These are phyloP conservation scores for Mycena leptocephala DNA, from an alignment of 768 basidiomycete genomes.

Conservation along the genomic window DNA sequence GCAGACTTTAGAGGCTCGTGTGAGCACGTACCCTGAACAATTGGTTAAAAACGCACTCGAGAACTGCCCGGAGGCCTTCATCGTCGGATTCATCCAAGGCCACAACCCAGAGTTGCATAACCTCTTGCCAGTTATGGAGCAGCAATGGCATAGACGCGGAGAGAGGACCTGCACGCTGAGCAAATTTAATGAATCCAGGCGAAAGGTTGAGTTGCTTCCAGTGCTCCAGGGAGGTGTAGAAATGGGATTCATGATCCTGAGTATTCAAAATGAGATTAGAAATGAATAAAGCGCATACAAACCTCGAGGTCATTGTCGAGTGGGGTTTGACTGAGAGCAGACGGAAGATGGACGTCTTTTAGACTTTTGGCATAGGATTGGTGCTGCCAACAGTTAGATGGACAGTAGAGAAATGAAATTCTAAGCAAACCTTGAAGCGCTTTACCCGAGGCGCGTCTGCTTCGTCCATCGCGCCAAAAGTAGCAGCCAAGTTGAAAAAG, in stretches of 20 bases:
- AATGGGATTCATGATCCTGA: constrained; percentile 86
- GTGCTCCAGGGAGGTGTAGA: constrained; percentile 80
- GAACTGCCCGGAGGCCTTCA: constrained; percentile 80
- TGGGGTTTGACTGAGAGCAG: constrained; percentile 69
- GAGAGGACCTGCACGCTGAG: constrained; percentile 70
- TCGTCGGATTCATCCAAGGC: constrained; percentile 76
- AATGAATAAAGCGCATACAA: constrained; percentile 37
- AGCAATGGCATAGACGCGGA: constrained; percentile 87
- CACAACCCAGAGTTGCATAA: constrained; percentile 76
- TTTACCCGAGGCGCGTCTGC: constrained; percentile 55
- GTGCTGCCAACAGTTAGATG: constrained; percentile 60
- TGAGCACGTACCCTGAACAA: constrained; percentile 13
- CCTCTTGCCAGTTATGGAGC: constrained; percentile 83
- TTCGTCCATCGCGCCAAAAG: constrained; percentile 37
- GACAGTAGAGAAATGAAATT: not conserved
- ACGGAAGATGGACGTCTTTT: constrained; percentile 82
- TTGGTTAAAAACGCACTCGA: constrained; percentile 72
- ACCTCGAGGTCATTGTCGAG: constrained; percentile 77
- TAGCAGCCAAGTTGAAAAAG: not conserved
- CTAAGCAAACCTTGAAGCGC: constrained; percentile 64
- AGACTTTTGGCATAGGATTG: constrained; percentile 80
- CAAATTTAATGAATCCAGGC: constrained; percentile 81
- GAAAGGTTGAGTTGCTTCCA: constrained; percentile 89
- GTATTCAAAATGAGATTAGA: constrained; percentile 41
- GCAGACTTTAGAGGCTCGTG: constrained; percentile 62